Base-by-base conservation (phyloP, 2,329 filamentous ascomycete genomes). In the Trichoderma endophyticum region DNA sequence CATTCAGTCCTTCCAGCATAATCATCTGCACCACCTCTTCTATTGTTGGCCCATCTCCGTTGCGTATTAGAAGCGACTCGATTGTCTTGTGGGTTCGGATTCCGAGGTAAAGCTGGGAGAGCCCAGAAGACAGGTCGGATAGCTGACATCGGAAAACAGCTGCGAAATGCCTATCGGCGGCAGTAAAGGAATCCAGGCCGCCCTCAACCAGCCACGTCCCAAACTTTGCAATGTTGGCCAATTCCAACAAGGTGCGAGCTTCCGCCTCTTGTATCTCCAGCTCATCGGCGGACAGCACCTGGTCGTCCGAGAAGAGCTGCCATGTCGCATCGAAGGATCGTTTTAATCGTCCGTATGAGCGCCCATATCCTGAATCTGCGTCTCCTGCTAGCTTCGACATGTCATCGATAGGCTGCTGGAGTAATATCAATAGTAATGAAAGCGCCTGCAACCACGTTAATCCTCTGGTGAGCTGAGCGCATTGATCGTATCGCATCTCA, bases 1-100 rank as follows among this genome's bases (percentile, higher is more conserved):
- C 82, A 30, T 91, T 85, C 3, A 92, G 80, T 5, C 91, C 83
- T 9, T 85, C 82, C 7, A 86, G 83, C 43, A 93, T 84, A 3
- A 88, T 84, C 68, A 89, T 86, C 12, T 86, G 85, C 18, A 91
- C 78, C 15, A 84, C 81, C 18, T 77, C 76, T 66, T 88, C 80
- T 54, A 61, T 54, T 61, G 30, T 62, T 14, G 57, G 48, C 18
- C 28, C 56, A 18, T 84, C 86, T 70, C 86, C 87, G 1, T 84
- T 82, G 62, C 86, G 79, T 7, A 81, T 82, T 56, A 86, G 82
- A 24, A 91, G 81, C 12, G 84, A 83, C 60, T 86, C 82, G 72
- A 92, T 89, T 64, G 91, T 80, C 72, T 81, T 77, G 63, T 85
- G 84, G 0, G 84, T 84, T 75, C 85, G 86, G 72, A 87, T 81